These are phyloP conservation scores for Phytophthora podocarpi DNA, from an alignment of 352 stramenopile genomes.

Conservation along the genomic window DNA sequence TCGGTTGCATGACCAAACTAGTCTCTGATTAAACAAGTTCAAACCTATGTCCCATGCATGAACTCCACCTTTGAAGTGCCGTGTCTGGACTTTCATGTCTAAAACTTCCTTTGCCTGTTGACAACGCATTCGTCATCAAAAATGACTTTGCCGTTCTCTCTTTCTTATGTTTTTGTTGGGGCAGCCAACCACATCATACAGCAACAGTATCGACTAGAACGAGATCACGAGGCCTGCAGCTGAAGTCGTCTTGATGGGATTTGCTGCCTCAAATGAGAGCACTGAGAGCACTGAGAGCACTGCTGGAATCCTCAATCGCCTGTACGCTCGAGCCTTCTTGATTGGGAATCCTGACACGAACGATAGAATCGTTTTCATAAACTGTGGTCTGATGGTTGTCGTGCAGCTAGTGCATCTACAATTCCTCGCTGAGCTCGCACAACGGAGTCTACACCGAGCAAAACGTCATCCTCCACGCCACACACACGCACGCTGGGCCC, in stretches of 20 bases:
- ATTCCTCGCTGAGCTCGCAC: constrained; percentile 48
- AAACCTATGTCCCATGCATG: no score
- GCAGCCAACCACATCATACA: constrained; percentile 24
- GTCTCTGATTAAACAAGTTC: no score
- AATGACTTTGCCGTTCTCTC: no score
- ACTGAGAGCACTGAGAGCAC: no score
- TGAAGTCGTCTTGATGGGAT: constrained; percentile 73
- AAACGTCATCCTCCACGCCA: constrained; percentile 81
- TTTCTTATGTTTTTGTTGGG: not conserved
- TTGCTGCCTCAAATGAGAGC: constrained; percentile 48
- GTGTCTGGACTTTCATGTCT: no score
- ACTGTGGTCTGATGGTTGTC: constrained; percentile 51
- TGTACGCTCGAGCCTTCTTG: constrained; percentile 69
- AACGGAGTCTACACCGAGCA: constrained; percentile 54
- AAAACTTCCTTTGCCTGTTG: not conserved
- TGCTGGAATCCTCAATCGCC: constrained; percentile 66
- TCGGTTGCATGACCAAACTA: no score
- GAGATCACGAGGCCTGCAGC: constrained; percentile 66
- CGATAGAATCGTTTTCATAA: constrained; percentile 47
- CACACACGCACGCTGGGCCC: constrained; percentile 81
- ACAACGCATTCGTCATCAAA: no score
- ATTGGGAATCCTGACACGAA: constrained; percentile 46
- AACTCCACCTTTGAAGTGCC: no score
- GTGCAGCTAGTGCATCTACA: constrained; percentile 63
- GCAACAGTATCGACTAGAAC: constrained; percentile 57